phyloP scores from a whole-genome alignment of 371 early-diverging fungal genomes.

The Homolaphlyctis polyrhiza region DNA sequence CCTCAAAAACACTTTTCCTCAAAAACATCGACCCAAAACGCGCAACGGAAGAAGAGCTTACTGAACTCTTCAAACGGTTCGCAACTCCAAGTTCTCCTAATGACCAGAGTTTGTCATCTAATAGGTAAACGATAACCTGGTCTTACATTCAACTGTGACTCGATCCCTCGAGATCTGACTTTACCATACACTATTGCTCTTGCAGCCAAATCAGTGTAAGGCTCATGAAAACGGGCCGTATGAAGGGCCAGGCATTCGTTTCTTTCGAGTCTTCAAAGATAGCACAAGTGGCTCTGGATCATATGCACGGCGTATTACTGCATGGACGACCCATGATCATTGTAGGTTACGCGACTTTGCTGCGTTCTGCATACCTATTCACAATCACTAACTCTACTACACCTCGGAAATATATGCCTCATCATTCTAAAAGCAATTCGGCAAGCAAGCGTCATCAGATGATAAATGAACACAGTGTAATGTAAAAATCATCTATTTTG shows the following conservation, averaged over 20 bases:
- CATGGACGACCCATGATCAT: conserved; percentile 28
- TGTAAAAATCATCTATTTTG: too few species aligned
- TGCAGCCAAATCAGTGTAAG: conserved; percentile 15
- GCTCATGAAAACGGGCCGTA: conserved; percentile 28
- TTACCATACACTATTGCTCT: background rate
- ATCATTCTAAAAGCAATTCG: too few species aligned
- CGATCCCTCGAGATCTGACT: background rate
- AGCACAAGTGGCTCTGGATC: conserved; percentile 30
- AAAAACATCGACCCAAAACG: conserved; percentile 36
- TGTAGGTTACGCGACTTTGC: too few species aligned
- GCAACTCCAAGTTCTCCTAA: background rate
- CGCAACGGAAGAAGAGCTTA: conserved; percentile 27
- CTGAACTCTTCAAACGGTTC: conserved; percentile 25
- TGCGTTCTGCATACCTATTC: too few species aligned
- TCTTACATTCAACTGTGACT: too few species aligned
- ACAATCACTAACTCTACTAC: too few species aligned
- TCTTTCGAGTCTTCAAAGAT: conserved; percentile 14
- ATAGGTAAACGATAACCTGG: background rate
- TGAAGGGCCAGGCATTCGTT: conserved; percentile 42
- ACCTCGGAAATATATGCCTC: too few species aligned
- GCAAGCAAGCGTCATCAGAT: too few species aligned
- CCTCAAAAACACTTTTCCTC: conserved; percentile 26
- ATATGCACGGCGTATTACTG: conserved; percentile 27
- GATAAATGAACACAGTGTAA: too few species aligned
- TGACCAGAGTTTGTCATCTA: background rate